Evolutionary conservation across 345 rosid species (phyloP).

Genomic region (Ailanthus altissimus): DNA sequence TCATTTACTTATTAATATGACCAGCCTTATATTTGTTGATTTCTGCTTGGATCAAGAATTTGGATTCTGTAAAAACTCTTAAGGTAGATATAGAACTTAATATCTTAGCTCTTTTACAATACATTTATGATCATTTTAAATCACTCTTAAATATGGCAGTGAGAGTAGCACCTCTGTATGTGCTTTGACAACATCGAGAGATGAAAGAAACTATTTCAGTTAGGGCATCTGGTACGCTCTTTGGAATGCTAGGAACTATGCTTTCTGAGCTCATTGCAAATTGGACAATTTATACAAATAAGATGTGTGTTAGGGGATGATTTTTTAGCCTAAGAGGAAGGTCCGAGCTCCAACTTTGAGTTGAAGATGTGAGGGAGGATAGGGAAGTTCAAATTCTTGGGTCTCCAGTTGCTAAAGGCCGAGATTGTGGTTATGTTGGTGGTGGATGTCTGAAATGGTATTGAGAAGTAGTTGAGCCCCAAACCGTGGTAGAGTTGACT

Average conservation of each 20-base stretch:
- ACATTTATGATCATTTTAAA: background rate
- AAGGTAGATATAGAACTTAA: background rate
- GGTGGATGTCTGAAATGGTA: too few relatives aligned
- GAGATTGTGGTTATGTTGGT: too few relatives aligned
- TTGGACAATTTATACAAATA: slow-evolving; percentile 85
- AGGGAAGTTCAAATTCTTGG: too few relatives aligned
- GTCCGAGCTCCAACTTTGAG: too few relatives aligned
- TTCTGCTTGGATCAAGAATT: slow-evolving; percentile 87
- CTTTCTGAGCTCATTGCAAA: slow-evolving; percentile 89
- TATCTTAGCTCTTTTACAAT: background rate
- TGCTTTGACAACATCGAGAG: slow-evolving; percentile 43
- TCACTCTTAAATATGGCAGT: slow-evolving; percentile 44
- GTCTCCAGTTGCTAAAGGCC: too few relatives aligned
- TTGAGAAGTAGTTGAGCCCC: too few relatives aligned
- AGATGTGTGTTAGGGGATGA: slow-evolving; percentile 41
- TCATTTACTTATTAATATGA: slow-evolving; percentile 75
- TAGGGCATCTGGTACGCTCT: slow-evolving; percentile 94
- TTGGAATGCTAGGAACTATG: slow-evolving; percentile 97
- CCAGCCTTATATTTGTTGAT: slow-evolving; percentile 76
- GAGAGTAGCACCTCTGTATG: slow-evolving; percentile 68
- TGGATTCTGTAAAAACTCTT: slow-evolving; percentile 68
- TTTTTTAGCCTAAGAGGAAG: too few relatives aligned
- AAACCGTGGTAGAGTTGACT: too few relatives aligned
- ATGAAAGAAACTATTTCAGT: slow-evolving; percentile 55
- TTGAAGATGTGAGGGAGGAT: too few relatives aligned